phyloP scores from a whole-genome alignment of 371 early-diverging fungal species.

The Mucor lusitanicus region DNA sequence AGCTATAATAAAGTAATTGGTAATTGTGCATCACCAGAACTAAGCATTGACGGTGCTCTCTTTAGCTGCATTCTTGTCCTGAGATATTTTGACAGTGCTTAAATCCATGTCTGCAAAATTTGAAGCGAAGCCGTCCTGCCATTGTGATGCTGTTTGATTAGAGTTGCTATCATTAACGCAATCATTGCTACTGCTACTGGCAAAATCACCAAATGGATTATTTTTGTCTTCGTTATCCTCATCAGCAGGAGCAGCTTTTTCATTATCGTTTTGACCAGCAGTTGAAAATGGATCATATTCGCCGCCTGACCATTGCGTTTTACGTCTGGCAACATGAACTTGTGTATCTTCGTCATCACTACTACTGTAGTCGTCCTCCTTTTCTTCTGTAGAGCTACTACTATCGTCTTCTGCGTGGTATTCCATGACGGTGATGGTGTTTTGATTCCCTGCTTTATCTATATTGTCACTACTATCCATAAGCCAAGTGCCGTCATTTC shows the following conservation, averaged over 20 bases:
- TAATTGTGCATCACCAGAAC: neutral
- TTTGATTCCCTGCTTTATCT: neutral
- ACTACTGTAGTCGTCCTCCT: neutral
- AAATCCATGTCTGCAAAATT: slow-evolving; percentile 18
- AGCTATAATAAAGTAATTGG: too few relatives aligned
- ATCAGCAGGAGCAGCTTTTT: neutral
- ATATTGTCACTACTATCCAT: neutral
- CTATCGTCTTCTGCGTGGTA: neutral
- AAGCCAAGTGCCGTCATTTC: neutral
- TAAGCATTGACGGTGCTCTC: neutral
- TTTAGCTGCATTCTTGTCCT: neutral
- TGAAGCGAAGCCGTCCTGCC: slow-evolving; percentile 11
- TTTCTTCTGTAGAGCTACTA: neutral
- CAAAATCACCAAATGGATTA: slow-evolving; percentile 47
- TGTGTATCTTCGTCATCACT: slow-evolving; percentile 26
- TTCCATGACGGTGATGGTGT: neutral
- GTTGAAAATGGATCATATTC: neutral
- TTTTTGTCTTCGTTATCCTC: slow-evolving; percentile 31
- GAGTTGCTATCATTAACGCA: neutral
- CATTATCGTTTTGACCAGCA: neutral
- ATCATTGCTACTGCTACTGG: neutral
- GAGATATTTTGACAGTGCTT: neutral
- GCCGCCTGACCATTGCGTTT: slow-evolving; percentile 4
- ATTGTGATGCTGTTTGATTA: neutral
- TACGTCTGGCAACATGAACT: neutral